Evolutionary conservation across 2,329 filamentous ascomycete species (phyloP).

Genomic region (Pseudopithomyces maydicus): DNA sequence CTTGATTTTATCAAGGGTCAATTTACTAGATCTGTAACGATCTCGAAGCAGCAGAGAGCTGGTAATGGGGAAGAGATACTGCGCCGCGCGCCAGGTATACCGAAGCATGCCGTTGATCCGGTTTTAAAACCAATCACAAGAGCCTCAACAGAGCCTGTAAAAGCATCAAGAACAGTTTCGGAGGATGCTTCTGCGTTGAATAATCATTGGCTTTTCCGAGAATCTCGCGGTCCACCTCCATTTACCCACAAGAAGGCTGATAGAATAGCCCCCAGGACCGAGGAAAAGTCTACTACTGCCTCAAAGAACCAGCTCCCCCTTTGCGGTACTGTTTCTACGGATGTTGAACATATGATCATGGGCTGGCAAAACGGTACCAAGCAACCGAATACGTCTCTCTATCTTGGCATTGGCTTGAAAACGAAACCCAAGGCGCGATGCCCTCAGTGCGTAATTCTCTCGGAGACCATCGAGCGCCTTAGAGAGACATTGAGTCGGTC

Average conservation of each 20-base stretch:
- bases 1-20: conserved; percentile 57
- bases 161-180: neutral
- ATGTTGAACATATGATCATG: neutral
- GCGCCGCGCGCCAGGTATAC: conserved; percentile 34
- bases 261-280: neutral
- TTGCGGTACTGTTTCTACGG: neutral
- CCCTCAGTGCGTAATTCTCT: neutral
- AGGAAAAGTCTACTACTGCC: neutral
- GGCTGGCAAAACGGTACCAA: neutral
- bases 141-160: conserved; percentile 27
- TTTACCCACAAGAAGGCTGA: neutral
- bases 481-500: neutral
- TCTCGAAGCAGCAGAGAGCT: neutral
- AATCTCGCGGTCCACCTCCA: neutral
- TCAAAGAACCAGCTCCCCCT: neutral
- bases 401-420: neutral
- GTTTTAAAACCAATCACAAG: conserved; percentile 21
- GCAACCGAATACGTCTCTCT: neutral
- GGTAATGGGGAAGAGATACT: conserved; percentile 13
- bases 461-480: conserved; percentile 1
- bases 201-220: neutral
- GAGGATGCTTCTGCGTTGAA: neutral
- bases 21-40: conserved; percentile 1
- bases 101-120: conserved; percentile 15
- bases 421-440: neutral